A percentile compares a stretch with the other conserved stretches of the same genome.
phyloP scores from a whole-genome alignment of 106 monocot genomes.

The Allium fistulosum region DNA sequence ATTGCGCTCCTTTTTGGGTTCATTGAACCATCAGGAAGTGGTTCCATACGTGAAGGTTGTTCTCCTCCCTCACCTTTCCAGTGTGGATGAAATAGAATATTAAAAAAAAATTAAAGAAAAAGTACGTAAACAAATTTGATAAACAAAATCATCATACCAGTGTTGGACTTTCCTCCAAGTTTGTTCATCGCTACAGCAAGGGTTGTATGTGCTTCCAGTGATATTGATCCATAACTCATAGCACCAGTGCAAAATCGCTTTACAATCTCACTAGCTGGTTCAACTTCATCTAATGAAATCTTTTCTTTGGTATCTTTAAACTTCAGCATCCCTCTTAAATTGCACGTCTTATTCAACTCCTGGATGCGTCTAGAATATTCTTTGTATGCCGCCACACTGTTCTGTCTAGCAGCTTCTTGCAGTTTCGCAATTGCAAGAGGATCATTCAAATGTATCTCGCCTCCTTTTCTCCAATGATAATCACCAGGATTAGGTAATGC shows the following conservation, averaged over 20 bases:
- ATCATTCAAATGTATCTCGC: constrained; percentile 97
- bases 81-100: not conserved
- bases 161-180: constrained; percentile 98
- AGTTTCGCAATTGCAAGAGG: constrained; percentile 97
- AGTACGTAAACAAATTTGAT: not conserved
- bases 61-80: constrained; percentile 88
- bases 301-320: constrained; percentile 66
- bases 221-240: constrained; percentile 99
- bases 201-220: constrained; percentile 89
- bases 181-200: constrained; percentile 96
- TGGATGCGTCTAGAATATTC: constrained; percentile 86
- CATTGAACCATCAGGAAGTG: constrained; percentile 79
- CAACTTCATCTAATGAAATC: constrained; percentile 85
- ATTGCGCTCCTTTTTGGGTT: constrained; percentile 97
- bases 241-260: constrained; percentile 96
- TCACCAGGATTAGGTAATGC: constrained; percentile 96
- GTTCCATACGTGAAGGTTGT: constrained; percentile 83
- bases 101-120: not conserved
- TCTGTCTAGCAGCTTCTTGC: constrained; percentile 90
- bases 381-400: constrained; percentile 91
- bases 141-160: constrained; percentile 36
- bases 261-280: constrained; percentile 87
- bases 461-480: constrained; percentile 98
- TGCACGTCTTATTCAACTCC: constrained; percentile 88
- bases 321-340: constrained; percentile 91